A percentile compares a stretch with the other conserved stretches of the same genome.
Conservation (phyloP, 371 early-diverging fungal species). For the Mucor velutinosus region DNA sequence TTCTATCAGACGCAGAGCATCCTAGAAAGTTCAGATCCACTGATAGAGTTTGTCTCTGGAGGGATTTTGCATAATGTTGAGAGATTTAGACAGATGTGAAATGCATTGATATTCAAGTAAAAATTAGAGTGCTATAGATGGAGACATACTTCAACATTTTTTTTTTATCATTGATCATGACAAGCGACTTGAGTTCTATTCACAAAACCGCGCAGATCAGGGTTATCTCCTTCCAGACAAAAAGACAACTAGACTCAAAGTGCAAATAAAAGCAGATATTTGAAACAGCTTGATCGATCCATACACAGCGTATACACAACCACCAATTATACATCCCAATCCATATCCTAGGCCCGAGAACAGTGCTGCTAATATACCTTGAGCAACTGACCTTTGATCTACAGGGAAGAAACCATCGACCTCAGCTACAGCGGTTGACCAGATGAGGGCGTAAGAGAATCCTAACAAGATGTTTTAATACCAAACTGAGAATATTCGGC, state of each 20-base stretch:
- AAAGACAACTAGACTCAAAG: constrained; percentile 32
- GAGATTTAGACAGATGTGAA: too few relatives aligned
- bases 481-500: too few relatives aligned
- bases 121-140: too few relatives aligned
- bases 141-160: too few relatives aligned
- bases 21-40: too few relatives aligned
- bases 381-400: constrained; percentile 40
- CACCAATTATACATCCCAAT: constrained; percentile 37
- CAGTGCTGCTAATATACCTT: constrained; percentile 42
- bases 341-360: constrained; percentile 42
- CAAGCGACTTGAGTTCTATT: too few relatives aligned
- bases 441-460: constrained; percentile 28
- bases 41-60: too few relatives aligned
- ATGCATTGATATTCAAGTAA: too few relatives aligned
- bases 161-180: too few relatives aligned
- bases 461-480: constrained; percentile 12
- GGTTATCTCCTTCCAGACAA: constrained; percentile 15
- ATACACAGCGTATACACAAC: constrained; percentile 26
- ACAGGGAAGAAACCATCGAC: constrained; percentile 43
- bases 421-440: constrained; percentile 44
- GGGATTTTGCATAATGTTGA: too few relatives aligned
- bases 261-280: constrained; percentile 18
- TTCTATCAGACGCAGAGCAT: too few relatives aligned
- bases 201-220: too few relatives aligned
- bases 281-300: constrained; percentile 33